Evolutionary conservation across 2,329 filamentous ascomycete species (phyloP), one percentile per base, ranked within the genome.

Genomic region (Scedosporium boydii): DNA sequence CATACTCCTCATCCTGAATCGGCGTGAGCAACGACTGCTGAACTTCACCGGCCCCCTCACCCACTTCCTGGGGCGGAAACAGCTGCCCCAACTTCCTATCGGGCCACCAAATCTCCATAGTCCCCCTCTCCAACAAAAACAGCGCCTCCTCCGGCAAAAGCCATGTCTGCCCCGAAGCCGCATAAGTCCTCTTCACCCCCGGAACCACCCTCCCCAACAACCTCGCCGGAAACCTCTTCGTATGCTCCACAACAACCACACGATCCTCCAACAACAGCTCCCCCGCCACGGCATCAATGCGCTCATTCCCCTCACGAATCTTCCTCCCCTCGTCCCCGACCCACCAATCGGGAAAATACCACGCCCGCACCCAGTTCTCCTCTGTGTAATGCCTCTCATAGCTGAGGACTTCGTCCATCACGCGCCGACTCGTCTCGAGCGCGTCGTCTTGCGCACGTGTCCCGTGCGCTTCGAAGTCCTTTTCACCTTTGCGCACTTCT

Each of bases 381-480:
- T 82, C 79, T n/a, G 80, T 77, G 71, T 96, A 92, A 29, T 88
- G 79, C 59, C 93, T 85, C 58, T 89, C 89, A 72, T 89, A 88
- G 60, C 86, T 82, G 62, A 98, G 81, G 2, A 93, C 93, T 68
- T 91, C 87, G 74, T 96, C 90, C 89, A 99, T 95, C 21, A 93
- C 93, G 67, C 83, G 81, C 62, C 93, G 87, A 65, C 91, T 96
- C 57, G 89, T 84, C 70, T 91, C 88, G 60, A 99, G 86, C 7
- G 88, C 84, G 63, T 83, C 82, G 66, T 88, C 86, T 75, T 99
- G 95, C 38, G 90, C 85, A 38, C 85, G 83, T 2, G 95, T 98
- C 58, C 90, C 90, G 75, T 98, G 92, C 29, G 90, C 87, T 76
- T 98, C 95, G 73, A 97, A 99, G 77, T 99, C 95, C 75, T 99